Evolutionary conservation across 306 rosid species (phyloP), one percentile per base, ranked within the genome.

Genomic region (Betula pendula): DNA sequence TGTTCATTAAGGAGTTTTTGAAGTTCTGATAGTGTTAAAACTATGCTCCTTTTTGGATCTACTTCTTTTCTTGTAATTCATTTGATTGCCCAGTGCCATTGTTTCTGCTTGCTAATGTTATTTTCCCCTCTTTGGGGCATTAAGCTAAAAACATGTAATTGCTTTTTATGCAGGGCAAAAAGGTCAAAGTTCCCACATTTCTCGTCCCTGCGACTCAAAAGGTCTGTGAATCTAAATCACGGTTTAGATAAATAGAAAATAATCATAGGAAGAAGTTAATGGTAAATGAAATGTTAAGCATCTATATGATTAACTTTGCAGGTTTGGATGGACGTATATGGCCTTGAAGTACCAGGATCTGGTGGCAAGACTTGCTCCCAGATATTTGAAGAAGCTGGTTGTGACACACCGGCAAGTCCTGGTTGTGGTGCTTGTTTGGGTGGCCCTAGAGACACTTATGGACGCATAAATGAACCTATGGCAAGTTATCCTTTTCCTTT

Each of bases 381-480:
- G 89, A 92, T 95, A 85, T 95, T 95, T 53, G 97, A 95, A 86
- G 98, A 95, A 88, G 98, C 96, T 79, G 98, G 97, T n/a, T 95
- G 99, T 53, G 98, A 95, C 86, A 84, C 98, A 14, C 98, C 98
- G 29, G 96, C 97, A 47, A 95, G 97, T 88, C 98, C 98, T 74
- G 88, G 84, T 79, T 95, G 98, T 48, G 97, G 89, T 63, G 98
- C 98, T 84, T 95, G 97, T 89, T 77, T 95, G 88, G 98, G 98
- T 77, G 98, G 98, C 76, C 98, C 98, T 2, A 87, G 79, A 84
- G 98, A 92, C 82, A 95, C 97, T 2, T 89, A 95, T 31, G 98
- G 96, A 11, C 96, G 99, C 49, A 69, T 95, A 89, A 95, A 95
- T 65, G 96, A 90, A 82, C 85, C 96, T 50, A 72, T 82, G 96